Percentiles rank a stretch among this genome's conserved stretches.
Conservation (phyloP, 1,284 basidiomycete species). For the Anthracocystis walkeri region DNA sequence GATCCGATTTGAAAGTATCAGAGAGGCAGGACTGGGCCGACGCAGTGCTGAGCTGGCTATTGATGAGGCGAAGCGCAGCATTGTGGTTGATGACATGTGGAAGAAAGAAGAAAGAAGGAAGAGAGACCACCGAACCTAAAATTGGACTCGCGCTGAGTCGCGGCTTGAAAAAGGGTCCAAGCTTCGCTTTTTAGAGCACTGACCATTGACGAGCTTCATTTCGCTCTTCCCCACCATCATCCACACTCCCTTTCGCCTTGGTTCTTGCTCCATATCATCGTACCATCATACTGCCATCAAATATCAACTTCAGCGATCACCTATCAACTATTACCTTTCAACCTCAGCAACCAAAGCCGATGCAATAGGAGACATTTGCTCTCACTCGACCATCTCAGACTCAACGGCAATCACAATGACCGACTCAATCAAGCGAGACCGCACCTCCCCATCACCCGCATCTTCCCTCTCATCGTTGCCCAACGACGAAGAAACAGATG, state of each 20-base stretch:
- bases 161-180: background rate
- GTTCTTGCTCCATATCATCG: too few relatives aligned
- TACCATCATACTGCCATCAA: too few relatives aligned
- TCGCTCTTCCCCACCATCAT: background rate
- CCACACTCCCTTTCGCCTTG: too few relatives aligned
- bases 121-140: background rate
- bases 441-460: conserved; percentile 6
- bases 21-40: background rate
- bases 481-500: background rate
- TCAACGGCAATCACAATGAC: background rate
- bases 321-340: background rate
- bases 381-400: background rate
- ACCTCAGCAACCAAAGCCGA: background rate
- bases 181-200: conserved; percentile 3
- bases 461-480: background rate
- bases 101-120: background rate
- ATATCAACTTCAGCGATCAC: too few relatives aligned
- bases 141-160: too few relatives aligned
- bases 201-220: background rate
- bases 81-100: conserved; percentile 2
- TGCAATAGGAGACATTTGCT: background rate
- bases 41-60: conserved; percentile 18
- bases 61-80: conserved; percentile 20
- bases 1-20: conserved; percentile 3
- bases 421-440: conserved; percentile 14